phyloP scores from a whole-genome alignment of 2,329 filamentous ascomycete species.

The Fusarium sacchari region DNA sequence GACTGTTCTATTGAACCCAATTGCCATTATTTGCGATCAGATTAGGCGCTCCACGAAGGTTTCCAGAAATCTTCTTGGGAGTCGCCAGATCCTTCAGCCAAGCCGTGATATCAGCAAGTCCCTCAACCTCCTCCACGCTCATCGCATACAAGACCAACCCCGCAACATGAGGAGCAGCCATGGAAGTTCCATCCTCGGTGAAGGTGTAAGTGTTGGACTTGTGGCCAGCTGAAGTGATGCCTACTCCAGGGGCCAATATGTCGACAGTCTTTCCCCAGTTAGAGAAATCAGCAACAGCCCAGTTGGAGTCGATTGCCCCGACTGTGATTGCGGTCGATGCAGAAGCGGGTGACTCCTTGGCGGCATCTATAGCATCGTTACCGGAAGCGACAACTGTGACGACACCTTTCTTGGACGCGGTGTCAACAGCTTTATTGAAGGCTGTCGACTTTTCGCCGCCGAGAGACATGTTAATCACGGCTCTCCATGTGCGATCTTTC shows the following conservation, averaged over 20 bases:
- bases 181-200: slow-evolving; percentile 59
- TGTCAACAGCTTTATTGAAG: slow-evolving; percentile 31
- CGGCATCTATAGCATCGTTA: slow-evolving; percentile 31
- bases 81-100: slow-evolving; percentile 8
- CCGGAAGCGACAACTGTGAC: slow-evolving; percentile 54
- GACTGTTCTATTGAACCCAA: neutral
- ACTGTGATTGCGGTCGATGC: slow-evolving; percentile 42
- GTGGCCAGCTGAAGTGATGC: slow-evolving; percentile 50
- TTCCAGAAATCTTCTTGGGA: neutral
- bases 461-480: slow-evolving; percentile 60
- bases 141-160: slow-evolving; percentile 59
- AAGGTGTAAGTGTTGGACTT: slow-evolving; percentile 48
- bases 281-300: slow-evolving; percentile 52
- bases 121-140: slow-evolving; percentile 4
- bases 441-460: slow-evolving; percentile 25
- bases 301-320: slow-evolving; percentile 45
- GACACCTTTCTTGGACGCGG: slow-evolving; percentile 36
- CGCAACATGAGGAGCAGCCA: slow-evolving; percentile 63
- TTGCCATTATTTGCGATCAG: slow-evolving; percentile 20
- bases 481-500: slow-evolving; percentile 40
- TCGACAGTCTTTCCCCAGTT: slow-evolving; percentile 59
- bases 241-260: slow-evolving; percentile 57
- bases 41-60: neutral
- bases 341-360: slow-evolving; percentile 35
- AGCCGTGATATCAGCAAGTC: neutral